Conservation (phyloP, 1,139 yeast species). For the Candida tunisiensis region DNA sequence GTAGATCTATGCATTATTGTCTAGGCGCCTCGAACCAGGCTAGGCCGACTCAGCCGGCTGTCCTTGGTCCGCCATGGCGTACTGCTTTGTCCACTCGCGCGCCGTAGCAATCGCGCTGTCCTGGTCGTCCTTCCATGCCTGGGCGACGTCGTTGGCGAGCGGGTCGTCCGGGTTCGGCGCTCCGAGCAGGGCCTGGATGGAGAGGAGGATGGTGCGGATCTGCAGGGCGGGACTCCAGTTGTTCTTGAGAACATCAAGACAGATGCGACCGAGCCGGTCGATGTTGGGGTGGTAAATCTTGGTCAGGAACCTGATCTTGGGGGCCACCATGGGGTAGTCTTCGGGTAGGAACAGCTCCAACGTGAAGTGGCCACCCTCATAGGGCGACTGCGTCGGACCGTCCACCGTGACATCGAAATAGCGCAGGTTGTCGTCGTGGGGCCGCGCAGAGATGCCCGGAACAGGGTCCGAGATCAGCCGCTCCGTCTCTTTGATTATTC, state of each 20-base stretch:
- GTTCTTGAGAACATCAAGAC: conserved; percentile 84
- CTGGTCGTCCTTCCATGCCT: conserved; percentile 86
- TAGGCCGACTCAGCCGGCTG: too few species aligned
- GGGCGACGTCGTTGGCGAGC: conserved; percentile 93
- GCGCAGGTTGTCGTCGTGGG: conserved; percentile 85
- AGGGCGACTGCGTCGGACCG: conserved; percentile 81
- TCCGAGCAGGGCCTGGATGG: conserved; percentile 85
- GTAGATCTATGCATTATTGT: too few species aligned
- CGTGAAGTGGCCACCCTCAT: conserved; percentile 60
- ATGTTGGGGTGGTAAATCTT: conserved; percentile 94
- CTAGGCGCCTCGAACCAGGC: too few species aligned
- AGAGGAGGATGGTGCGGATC: conserved; percentile 80
- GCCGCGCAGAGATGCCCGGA: conserved; percentile 85
- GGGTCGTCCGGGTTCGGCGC: conserved; percentile 99
- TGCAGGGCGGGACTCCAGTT: conserved; percentile 97
- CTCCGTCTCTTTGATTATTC: conserved; percentile 53
- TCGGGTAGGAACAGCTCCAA: conserved; percentile 72
- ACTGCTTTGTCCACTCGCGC: conserved; percentile 67
- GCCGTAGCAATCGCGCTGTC: conserved; percentile 68
- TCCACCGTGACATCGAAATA: conserved; percentile 80
- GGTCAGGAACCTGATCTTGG: conserved; percentile 82
- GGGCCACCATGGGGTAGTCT: conserved; percentile 89
- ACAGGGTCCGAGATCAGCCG: conserved; percentile 87
- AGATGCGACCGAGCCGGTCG: conserved; percentile 86
- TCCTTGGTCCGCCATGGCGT: conserved; percentile 25